Evolutionary conservation across 2,329 filamentous ascomycete genomes (phyloP), one percentile per base, ranked within the genome.

Genomic region (Cercospora canescens): DNA sequence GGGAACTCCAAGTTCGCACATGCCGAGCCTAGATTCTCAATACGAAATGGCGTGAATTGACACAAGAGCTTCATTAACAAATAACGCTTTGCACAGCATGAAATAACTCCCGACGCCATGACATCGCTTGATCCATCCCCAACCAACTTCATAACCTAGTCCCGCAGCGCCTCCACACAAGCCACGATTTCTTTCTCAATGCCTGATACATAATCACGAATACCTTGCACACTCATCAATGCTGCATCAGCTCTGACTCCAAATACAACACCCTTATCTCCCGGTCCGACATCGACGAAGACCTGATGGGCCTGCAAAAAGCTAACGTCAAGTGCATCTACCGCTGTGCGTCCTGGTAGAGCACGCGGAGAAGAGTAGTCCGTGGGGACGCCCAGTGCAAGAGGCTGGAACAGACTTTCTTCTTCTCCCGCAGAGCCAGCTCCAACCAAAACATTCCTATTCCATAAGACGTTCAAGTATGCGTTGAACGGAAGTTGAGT

Each of bases 381-480:
- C 6, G 66, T 66, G 1, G 66, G 66, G 1, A 68, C 63, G 14
- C 66, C 60, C 39, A 64, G 16, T 1, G 48, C 37, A 26, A 68
- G 18, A n/a, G 66, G 63, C 28, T 57, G 60, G 37, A 68, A 66
- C 5, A 68, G 56, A n/a, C 39, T 60, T 12, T 58, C 34, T 24
- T 65, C 63, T n/a, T 11, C 39, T 1, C 16, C 6, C 6, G 45
- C 21, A 50, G 45, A 4, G 7, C 34, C 48, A 24, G 34, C 32
- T 24, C 63, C 66, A 1, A 52, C 50, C 14, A 64, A 39, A 1
- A 45, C 41, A 4, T 52, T 54, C 61, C 58, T 69, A 52, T 68
- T 37, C 67, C 67, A 67, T 2, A 67, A 34, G n/a, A 69, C 21
- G 39, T 67, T 67, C 60, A 67, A 62, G 56, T 67, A 57, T 8